These are phyloP conservation scores for Neurospora terricola DNA, from an alignment of 495 filamentous ascomycete genomes.

Conservation along the genomic window DNA sequence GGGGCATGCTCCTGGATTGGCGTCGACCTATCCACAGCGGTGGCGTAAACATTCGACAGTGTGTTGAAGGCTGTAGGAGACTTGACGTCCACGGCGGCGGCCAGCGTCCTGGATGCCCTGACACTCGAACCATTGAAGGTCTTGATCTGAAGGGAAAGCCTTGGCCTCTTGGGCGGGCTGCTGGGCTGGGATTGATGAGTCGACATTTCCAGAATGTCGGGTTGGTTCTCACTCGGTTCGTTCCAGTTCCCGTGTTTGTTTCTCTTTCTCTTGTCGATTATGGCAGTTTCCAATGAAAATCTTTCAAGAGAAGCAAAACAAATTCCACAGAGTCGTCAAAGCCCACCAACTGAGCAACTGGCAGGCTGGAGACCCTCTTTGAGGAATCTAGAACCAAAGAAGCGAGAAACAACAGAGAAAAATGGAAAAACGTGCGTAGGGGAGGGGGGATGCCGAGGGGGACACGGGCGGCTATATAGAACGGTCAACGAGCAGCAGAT, in stretches of 20 bases:
- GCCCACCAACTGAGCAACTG: slow-evolving; percentile 2
- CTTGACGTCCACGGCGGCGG: slow-evolving; percentile 42
- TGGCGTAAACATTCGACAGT: slow-evolving; percentile 68
- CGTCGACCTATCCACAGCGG: slow-evolving; percentile 54
- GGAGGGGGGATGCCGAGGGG: slow-evolving; percentile 3
- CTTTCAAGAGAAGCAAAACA: neutral
- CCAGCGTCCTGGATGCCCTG: slow-evolving; percentile 24
- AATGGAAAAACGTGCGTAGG: neutral
- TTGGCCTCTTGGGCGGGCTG: slow-evolving; percentile 53
- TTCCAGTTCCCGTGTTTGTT: neutral
- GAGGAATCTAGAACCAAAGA: slow-evolving; percentile 1
- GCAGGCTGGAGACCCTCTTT: slow-evolving; percentile 3
- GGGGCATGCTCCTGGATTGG: slow-evolving; percentile 34
- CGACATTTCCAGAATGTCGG: slow-evolving; percentile 23
- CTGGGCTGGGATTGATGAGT: slow-evolving; percentile 20
- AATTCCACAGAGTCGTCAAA: neutral
- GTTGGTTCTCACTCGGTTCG: neutral
- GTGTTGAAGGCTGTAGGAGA: slow-evolving; percentile 79
- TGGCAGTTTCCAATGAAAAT: neutral
- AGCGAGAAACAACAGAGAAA: neutral
- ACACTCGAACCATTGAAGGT: slow-evolving; percentile 19
- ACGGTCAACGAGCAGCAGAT: neutral
- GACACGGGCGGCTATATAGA: slow-evolving; percentile 9
- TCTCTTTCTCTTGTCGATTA: neutral
- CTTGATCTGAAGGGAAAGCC: slow-evolving; percentile 71